Evolutionary conservation across 345 rosid species (phyloP).

Genomic region (Bretschneidera sinensis): DNA sequence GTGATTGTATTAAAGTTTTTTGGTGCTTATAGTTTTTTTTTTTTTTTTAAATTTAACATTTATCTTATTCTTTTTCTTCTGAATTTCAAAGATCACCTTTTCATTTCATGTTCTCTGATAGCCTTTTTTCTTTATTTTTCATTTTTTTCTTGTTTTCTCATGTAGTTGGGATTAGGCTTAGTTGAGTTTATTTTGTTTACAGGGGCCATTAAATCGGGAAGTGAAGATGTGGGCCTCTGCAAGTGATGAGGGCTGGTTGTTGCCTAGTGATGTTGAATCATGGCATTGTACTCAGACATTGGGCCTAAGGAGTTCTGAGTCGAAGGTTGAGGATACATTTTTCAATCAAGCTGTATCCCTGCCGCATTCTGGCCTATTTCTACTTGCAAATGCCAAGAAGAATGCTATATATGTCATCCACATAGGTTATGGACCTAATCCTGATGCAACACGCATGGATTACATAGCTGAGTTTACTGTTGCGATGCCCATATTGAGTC

Average conservation of each 20-base stretch:
- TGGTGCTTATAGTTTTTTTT: too few relatives aligned
- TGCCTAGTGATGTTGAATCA: conserved; percentile 53
- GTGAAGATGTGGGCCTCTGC: conserved; percentile 59
- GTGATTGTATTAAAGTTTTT: too few relatives aligned
- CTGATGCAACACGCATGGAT: conserved; percentile 60
- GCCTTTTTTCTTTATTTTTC: background rate
- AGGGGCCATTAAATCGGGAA: conserved; percentile 66
- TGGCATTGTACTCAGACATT: conserved; percentile 62
- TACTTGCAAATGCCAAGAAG: conserved; percentile 68
- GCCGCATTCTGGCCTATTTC: conserved; percentile 51
- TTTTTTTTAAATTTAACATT: too few relatives aligned
- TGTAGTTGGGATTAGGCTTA: background rate
- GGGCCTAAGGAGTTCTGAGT: conserved; percentile 55
- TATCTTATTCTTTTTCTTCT: too few relatives aligned
- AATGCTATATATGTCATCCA: conserved; percentile 69
- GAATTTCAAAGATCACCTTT: too few relatives aligned
- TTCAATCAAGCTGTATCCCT: conserved; percentile 68
- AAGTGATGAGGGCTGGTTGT: conserved; percentile 67
- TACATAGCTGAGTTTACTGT: conserved; percentile 74
- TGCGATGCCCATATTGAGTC: conserved; percentile 72
- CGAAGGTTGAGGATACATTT: conserved; percentile 50
- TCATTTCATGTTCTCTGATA: background rate
- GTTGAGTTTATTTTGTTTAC: conserved; percentile 10
- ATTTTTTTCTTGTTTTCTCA: conserved; percentile 2
- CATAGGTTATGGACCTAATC: conserved; percentile 58